A percentile compares a stretch with the other conserved stretches of the same genome.
phyloP scores from a whole-genome alignment of 2,329 filamentous ascomycete species.

The Drechmeria coniospora region DNA sequence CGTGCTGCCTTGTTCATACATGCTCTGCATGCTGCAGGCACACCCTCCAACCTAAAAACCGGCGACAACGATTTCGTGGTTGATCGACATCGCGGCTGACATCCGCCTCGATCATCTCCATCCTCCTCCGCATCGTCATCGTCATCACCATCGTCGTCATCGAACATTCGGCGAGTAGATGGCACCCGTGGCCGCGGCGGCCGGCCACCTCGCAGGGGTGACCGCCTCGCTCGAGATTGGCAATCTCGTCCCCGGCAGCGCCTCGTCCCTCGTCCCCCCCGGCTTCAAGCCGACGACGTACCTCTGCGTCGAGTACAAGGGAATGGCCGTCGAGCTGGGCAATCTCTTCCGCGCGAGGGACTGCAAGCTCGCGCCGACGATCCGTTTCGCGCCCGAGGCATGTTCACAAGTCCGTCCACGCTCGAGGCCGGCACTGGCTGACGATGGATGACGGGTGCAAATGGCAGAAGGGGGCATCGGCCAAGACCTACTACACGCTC shows the following conservation, averaged over 20 bases:
- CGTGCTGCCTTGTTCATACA: no score
- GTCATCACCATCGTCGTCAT: no score
- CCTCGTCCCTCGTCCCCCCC: slow-evolving; percentile 22
- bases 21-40: no score
- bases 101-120: no score
- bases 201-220: no score
- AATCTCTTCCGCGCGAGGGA: slow-evolving; percentile 24
- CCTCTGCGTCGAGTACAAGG: slow-evolving; percentile 21
- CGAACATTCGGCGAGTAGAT: no score
- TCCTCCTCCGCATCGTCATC: no score
- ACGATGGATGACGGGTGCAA: not conserved
- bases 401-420: not conserved
- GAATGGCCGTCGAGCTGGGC: slow-evolving; percentile 18
- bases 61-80: no score
- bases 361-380: slow-evolving; percentile 19
- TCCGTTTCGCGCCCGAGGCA: slow-evolving; percentile 20
- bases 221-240: slow-evolving; percentile 18
- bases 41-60: no score
- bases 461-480: slow-evolving; percentile 10
- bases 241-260: slow-evolving; percentile 23
- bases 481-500: slow-evolving; percentile 24
- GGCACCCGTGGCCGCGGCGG: no score
- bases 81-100: no score
- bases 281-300: slow-evolving; percentile 25
- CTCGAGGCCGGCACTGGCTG: not conserved